Conservation (phyloP, 768 basidiomycete species). For the Lactifluus echinatus region DNA sequence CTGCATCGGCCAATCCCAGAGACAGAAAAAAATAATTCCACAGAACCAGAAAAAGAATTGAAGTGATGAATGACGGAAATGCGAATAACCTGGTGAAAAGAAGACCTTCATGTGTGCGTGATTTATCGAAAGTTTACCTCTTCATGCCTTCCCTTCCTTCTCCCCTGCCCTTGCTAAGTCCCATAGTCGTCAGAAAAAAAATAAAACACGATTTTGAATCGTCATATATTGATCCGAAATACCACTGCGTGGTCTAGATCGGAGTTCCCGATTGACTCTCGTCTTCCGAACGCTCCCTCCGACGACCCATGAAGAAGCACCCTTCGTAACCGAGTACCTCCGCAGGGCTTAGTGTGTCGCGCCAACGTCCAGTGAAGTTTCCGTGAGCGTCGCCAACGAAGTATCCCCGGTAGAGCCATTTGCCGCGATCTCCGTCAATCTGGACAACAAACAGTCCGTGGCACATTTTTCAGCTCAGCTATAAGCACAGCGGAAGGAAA, state of each 20-base stretch:
- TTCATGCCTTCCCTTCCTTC: neutral
- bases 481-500: neutral
- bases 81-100: neutral
- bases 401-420: conserved; percentile 83
- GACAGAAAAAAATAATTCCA: too few relatives aligned
- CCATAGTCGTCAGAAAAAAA: neutral
- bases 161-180: neutral
- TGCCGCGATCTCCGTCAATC: conserved; percentile 66
- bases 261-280: neutral
- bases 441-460: conserved; percentile 24
- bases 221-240: neutral
- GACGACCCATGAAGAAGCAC: conserved; percentile 67
- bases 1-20: neutral
- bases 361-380: conserved; percentile 76
- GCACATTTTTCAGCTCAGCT: conserved; percentile 23
- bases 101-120: neutral
- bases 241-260: neutral
- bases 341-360: conserved; percentile 67
- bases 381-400: conserved; percentile 62
- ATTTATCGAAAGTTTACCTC: neutral
- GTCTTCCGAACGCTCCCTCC: conserved; percentile 30
- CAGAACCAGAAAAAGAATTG: neutral
- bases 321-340: conserved; percentile 74
- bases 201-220: conserved; percentile 2
- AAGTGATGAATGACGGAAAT: neutral